Evolutionary conservation across 176 grass and related monocot genomes (phyloP), one percentile per base, ranked within the genome.

Genomic region (Eremochloa ophiuroides): DNA sequence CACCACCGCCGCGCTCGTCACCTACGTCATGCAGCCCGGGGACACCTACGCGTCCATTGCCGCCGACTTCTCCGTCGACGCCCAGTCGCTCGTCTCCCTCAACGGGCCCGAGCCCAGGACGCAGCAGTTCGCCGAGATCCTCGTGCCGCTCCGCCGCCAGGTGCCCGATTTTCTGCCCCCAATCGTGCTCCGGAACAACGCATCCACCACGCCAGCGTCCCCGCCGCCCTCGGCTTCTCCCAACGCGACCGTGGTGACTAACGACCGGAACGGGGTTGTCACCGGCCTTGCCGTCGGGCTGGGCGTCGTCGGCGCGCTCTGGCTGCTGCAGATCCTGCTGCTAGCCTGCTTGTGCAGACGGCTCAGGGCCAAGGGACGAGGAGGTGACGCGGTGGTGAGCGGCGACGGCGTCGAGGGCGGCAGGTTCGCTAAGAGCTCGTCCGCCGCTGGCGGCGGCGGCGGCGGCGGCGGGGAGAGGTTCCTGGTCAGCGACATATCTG

Each of bases 21-120:
- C 93, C 30, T 95, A 95, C 82, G 96, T 99, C 17, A 86, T 93
- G 68, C 93, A 90, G 61, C 88, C 87, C 70, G 88, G 88, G 16
- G 96, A 99, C 61, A 90, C 72, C 47, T 99, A 99, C 89, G 66
- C 90, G 25, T 87, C 87, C 55, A 30, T 99, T 47, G 96, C 96
- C 11, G 0, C 80, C 5, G 80, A 6, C 23, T 99, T 99, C 80
- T 89, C 84, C 65, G 88, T 90, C 68, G 83, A 85, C 47, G 31
- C 82, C 58, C 74, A 64, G 10, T 86, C 93, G 7, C 89, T 99
- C 63, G 73, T 91, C 53, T 66, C 88, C 23, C 83, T 93, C 46
- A 99, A 99, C 83, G 96, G 96, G 41, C 74, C 93, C 22, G 88
- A 95, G 81, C 70, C 22, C 17, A 47, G 53, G 8, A 71, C 83